Evolutionary conservation across 148 eudicot species (phyloP).

Genomic region (Polygonum aviculare): DNA sequence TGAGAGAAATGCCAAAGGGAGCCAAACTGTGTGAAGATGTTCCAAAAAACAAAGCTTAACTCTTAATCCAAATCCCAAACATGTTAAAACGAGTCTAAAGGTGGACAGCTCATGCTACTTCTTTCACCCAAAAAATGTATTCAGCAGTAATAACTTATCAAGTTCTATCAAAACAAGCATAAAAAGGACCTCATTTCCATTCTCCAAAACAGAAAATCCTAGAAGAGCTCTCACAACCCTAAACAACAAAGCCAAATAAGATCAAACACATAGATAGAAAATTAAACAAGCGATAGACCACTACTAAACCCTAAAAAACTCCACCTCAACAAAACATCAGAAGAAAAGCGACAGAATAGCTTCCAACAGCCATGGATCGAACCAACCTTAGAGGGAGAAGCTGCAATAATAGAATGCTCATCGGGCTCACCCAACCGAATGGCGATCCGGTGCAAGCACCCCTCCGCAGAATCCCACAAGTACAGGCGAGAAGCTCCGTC

Average conservation of each 20-base stretch:
- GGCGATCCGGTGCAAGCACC: constrained; percentile 52
- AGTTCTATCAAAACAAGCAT: background rate
- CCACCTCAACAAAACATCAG: background rate
- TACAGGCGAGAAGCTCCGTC: constrained; percentile 79
- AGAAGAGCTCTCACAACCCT: background rate
- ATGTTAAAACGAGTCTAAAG: background rate
- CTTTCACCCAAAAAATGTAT: background rate
- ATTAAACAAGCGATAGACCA: background rate
- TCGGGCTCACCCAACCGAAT: constrained; percentile 67
- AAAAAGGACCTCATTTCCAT: background rate
- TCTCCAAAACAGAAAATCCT: background rate
- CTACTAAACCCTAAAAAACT: background rate
- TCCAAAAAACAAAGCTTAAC: background rate
- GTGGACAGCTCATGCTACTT: background rate
- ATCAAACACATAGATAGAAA: background rate
- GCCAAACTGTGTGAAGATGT: background rate
- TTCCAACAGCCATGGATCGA: background rate
- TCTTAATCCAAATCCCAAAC: background rate
- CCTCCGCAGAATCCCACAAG: constrained; percentile 49
- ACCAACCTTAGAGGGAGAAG: constrained; percentile 74
- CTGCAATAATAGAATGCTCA: constrained; percentile 46
- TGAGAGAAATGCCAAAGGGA: background rate
- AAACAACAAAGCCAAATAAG: background rate
- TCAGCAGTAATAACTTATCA: background rate
- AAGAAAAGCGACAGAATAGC: background rate